Evolutionary conservation across 257 asterid species (phyloP), one percentile per base, ranked within the genome.

Genomic region (Scutellaria galericulata): DNA sequence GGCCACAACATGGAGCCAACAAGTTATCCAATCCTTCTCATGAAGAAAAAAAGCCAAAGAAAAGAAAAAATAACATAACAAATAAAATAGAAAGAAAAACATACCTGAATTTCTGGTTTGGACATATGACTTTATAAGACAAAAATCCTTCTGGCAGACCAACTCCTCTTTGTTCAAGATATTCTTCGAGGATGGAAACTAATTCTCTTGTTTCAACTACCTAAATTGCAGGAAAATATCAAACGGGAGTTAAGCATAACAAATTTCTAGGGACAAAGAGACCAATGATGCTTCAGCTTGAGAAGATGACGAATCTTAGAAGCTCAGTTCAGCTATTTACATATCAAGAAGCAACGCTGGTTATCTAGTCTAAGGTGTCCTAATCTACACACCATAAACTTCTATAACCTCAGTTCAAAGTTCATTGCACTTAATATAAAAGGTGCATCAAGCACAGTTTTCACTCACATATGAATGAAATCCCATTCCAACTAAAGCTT

Each of bases 141-240:
- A 95, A 70, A 83, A 79, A 92, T 79, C 92, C 96, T 80, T 85
- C 88, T 0, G 96, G 98, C 67, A 95, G 88, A 75, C 76, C 78
- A 46, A 88, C 83, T 64, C 98, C 99, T 83, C 99, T 95, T 77
- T 80, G 97, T 78, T 90, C 92, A 62, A 95, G 92, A 72, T 95
- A 95, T 42, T 86, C 90, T 73, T 88, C 96, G 59, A 95, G 95
- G 70, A 88, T 78, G 73, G 89, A 67, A 80, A 87, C 85, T 74
- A 85, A 79, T 24, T 77, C 85, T 71, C 89, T 84, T 54, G 87
- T 77, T 81, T 88, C 96, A 40, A 81, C 87, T 7, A 89, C 91
- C 99, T 95, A 85, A 67, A 78, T 71, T 45, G 14, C 64, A 73
- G 73, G 39, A 46, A 59, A 44, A 41, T 12, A 24, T 64, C n/a